phyloP scores from a whole-genome alignment of 129 eudicot species.

The Flaveria bidentis region DNA sequence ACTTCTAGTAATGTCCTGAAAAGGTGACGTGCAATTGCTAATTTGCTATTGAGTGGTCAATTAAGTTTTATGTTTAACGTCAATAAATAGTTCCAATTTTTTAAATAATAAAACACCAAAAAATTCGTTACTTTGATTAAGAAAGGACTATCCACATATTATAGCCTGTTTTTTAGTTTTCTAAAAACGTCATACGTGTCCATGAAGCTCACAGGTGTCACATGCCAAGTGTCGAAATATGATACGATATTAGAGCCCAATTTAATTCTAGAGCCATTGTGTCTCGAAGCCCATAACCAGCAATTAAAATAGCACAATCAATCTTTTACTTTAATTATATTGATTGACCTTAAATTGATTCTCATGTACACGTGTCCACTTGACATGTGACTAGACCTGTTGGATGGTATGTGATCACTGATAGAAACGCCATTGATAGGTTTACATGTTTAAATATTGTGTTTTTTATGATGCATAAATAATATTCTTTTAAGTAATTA shows the following conservation, averaged over 20 bases:
- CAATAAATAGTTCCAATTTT: too few relatives aligned
- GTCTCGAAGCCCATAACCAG: slow-evolving; percentile 26
- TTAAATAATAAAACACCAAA: too few relatives aligned
- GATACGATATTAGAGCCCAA: slow-evolving; percentile 18
- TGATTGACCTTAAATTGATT: background rate
- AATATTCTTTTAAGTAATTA: too few relatives aligned
- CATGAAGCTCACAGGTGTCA: background rate
- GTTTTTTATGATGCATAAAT: background rate
- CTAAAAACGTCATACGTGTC: background rate
- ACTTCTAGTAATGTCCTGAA: too few relatives aligned
- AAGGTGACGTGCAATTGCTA: too few relatives aligned
- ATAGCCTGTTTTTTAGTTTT: background rate
- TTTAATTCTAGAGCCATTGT: slow-evolving; percentile 23
- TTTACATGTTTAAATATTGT: background rate
- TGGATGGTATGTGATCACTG: background rate
- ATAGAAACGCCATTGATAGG: background rate
- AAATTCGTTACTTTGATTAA: too few relatives aligned
- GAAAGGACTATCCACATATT: too few relatives aligned
- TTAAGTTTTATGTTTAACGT: too few relatives aligned
- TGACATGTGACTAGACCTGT: slow-evolving; percentile 11
- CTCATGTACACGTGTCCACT: slow-evolving; percentile 14
- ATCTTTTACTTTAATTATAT: background rate
- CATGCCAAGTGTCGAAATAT: background rate
- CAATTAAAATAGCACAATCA: slow-evolving; percentile 13
- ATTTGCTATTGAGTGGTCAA: too few relatives aligned